Evolutionary conservation across 176 grass and related monocot genomes (phyloP), one percentile per base, ranked within the genome.

Genomic region (Carex scoparia): DNA sequence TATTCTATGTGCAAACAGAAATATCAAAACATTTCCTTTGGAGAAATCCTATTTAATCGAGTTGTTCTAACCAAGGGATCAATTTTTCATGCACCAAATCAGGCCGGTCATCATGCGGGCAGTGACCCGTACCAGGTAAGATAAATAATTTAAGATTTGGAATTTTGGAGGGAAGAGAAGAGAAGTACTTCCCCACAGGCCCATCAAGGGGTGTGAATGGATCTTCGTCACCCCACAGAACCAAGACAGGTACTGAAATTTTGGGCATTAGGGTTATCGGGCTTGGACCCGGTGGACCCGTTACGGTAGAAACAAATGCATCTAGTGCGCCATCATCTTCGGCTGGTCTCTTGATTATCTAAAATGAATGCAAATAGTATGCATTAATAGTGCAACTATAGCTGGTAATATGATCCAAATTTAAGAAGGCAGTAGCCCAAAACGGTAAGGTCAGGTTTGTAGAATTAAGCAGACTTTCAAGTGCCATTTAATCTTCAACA

Each of bases 271-370:
- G 84, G 33, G 85, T 82, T 9, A 89, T 85, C 9, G 93, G 96
- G 62, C 88, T 95, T 56, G 93, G 93, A 11, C 93, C 91, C 4
- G 96, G 87, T 11, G 91, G 96, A 1, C 93, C 93, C 0, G 93
- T 99, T 84, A 99, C 92, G 6, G 90, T 95, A 19, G 96, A 99
- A 85, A 99, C 87, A 84, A 99, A 99, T 42, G 96, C 91, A 73
- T 99, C 91, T 3, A 95, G 89, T 49, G 93, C 93, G 0, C 96
- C 93, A 67, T 89, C 87, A 6, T 89, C 84, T 27, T 94, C 90
- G 1, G 93, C 93, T 37, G 93, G 93, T 1, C 85, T 87, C 51
- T 86, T 87, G 3, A 95, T 94, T 79, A 95, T 95, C 96, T 94
- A 85, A 78, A 78, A 78, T 32, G 6, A 78, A 31, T 1, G 9